Base-by-base conservation (phyloP, 176 grass and related monocot genomes). In the Phyllostachys edulis region DNA sequence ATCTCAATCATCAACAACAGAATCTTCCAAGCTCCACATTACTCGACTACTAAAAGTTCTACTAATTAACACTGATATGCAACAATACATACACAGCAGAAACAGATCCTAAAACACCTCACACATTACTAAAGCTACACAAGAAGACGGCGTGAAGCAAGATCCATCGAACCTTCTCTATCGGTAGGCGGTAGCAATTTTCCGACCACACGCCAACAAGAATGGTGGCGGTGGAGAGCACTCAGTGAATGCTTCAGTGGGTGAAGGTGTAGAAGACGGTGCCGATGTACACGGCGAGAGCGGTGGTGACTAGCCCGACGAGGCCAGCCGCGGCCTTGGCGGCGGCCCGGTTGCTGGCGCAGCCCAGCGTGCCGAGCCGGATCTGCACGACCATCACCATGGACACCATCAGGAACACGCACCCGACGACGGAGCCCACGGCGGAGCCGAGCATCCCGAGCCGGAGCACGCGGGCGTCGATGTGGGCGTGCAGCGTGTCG, bases 381-480 rank as follows among this genome's bases (percentile, higher is more conserved):
- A 97, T 93, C 89, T 97, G 95, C 71, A 97, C 84, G 32, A 97
- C 95, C 80, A 94, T 88, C 18, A 97, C 95, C 95, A 97, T 97
- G 52, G 95, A 97, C n/a, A 91, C 84, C 78, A 97, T 83, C 5
- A 97, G 67, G 83, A 97, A 97, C 8, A 94, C 77, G 87, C 92
- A 97, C 0, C 95, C 95, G 45, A 97, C 90, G 44, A 97, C 88
- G 7, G 95, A 97, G 7, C 95, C 95, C 1, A 83, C 86, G 45
- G 95, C 88, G 7, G 95, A 97, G 7, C 95, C 95, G 5, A 97
- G 87, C 95, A 97, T 97, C 36, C 92, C 92, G 61, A 97, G 85
- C 0, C 92, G 86, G 71, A 97, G 86, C 62, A 86, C 75, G 56
- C 84, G 92, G 41, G 88, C 85, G 87, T 97, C 88, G 88, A 97